Evolutionary conservation across 2,329 filamentous ascomycete species (phyloP).

Genomic region (Metarhizium sp.): DNA sequence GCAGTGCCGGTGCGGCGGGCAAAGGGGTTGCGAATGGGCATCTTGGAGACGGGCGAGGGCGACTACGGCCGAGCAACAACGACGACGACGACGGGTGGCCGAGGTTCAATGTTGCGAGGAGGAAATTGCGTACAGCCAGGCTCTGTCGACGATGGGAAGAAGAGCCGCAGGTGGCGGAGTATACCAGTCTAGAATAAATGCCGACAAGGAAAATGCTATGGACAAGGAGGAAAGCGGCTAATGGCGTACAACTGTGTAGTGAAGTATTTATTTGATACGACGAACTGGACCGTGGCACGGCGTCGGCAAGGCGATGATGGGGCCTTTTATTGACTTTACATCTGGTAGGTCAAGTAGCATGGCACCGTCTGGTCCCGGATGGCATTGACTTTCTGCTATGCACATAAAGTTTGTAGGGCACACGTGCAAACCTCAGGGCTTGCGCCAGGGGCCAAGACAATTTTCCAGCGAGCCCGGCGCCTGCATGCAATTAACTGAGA

Average conservation of each 20-base stretch:
- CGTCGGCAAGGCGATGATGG: neutral
- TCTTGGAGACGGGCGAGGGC: constrained; percentile 21
- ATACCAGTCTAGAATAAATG: neutral
- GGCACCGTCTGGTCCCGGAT: no score
- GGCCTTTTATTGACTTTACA: no score
- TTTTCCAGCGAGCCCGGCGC: no score
- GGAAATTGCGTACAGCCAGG: neutral
- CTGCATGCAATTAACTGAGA: no score
- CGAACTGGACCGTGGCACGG: no score
- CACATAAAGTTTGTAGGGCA: no score
- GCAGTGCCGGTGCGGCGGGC: constrained; percentile 44
- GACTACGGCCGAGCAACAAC: neutral
- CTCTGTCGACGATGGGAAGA: no score
- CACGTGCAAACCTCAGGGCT: no score
- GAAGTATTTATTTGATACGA: neutral
- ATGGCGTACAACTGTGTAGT: neutral
- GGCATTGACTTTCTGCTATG: no score
- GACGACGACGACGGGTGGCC: neutral
- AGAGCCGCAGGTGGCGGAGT: neutral
- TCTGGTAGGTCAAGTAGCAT: no score
- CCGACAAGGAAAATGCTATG: neutral
- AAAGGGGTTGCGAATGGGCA: constrained; percentile 69
- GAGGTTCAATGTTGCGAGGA: neutral
- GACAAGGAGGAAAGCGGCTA: neutral
- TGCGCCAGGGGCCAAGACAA: no score